Evolutionary conservation across 169 alveolate genomes (phyloP), one percentile per base, ranked within the genome.

Genomic region (Eimeria maxima): DNA sequence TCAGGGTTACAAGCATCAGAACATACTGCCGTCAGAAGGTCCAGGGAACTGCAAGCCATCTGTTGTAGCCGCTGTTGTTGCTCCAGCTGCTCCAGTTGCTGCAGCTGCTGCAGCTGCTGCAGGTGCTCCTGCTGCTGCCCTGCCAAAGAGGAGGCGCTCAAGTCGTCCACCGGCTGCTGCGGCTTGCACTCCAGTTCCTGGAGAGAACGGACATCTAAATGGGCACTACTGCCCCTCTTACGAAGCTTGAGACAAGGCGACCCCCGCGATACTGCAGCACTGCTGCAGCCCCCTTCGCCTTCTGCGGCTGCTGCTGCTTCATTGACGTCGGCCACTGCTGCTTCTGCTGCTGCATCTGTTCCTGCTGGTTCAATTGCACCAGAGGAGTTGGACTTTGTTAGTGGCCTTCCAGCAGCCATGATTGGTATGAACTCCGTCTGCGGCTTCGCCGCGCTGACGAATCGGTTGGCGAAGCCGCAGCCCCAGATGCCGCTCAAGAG

Each of bases 381-480:
- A 71, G 44, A 71, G 24, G 50, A 38, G 24, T 16, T 33, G 27
- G 14, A 71, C 13, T 11, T 11, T 71, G 83, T 27, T 7, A 16
- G 60, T 42, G 29, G n/a, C 69, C 69, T 60, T 60, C 69, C 27
- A 60, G 27, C 22, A 8, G 16, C 88, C 88, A 42, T 38, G 11
- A n/a, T 13, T 16, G 60, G 5, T 42, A 63, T 8, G 22, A 42
- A 44, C 88, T 78, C 88, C 42, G 63, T 38, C 53, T 18, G 53
- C 53, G 20, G 88, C 3, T 78, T 63, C 60, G 63, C 88, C 29
- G 10, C 88, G 10, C 88, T 13, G 16, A 33, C 88, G 44, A 20
- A 78, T 44, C 88, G 13, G 29, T 42, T 78, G 20, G 88, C 63
- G 88, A 78, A 42, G 65, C 88, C 88, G 63, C 88, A 78, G 65